These are phyloP conservation scores for Acanthamoeba castellanii DNA, from an alignment of 208 protist genomes.

Conservation along the genomic window DNA sequence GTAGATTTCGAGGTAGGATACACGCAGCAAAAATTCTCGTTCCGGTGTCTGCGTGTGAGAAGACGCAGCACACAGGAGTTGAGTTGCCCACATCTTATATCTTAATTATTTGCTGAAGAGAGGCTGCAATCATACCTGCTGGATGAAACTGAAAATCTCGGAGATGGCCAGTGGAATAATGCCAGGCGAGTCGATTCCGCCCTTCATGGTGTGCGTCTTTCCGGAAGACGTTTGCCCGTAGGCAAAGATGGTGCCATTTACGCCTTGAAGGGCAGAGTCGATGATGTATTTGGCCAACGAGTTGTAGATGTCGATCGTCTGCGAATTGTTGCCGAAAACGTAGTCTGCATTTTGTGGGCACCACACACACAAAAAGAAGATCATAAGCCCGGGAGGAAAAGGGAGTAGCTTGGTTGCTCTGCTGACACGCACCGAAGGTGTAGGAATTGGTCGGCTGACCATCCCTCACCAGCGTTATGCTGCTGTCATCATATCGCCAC, in stretches of 20 bases:
- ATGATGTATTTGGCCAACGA: slow-evolving; percentile 58
- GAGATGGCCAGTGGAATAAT: slow-evolving; percentile 86
- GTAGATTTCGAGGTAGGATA: slow-evolving; percentile 93
- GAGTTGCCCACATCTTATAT: too few species aligned
- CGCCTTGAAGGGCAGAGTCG: slow-evolving; percentile 65
- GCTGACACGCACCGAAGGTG: slow-evolving; percentile 53
- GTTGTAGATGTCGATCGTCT: slow-evolving; percentile 68
- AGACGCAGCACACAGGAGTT: neutral
- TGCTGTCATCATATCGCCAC: slow-evolving; percentile 62
- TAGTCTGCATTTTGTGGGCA: slow-evolving; percentile 20
- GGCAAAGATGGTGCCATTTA: slow-evolving; percentile 89
- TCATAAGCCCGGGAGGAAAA: neutral
- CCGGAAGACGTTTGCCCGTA: slow-evolving; percentile 91
- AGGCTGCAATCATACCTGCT: slow-evolving; percentile 76
- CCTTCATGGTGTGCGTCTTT: slow-evolving; percentile 91
- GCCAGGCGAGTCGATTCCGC: slow-evolving; percentile 76
- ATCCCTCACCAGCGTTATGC: slow-evolving; percentile 1
- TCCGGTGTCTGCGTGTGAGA: slow-evolving; percentile 69
- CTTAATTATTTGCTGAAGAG: too few species aligned
- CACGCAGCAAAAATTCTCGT: slow-evolving; percentile 87
- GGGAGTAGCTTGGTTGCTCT: too few species aligned
- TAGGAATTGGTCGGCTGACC: slow-evolving; percentile 45
- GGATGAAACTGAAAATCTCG: slow-evolving; percentile 83
- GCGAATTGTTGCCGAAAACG: slow-evolving; percentile 46
- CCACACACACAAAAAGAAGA: neutral